Percentiles rank a stretch among this genome's conserved stretches.
Evolutionary conservation across 2,329 filamentous ascomycete genomes (phyloP).

Genomic region (Fusarium multiceps): DNA sequence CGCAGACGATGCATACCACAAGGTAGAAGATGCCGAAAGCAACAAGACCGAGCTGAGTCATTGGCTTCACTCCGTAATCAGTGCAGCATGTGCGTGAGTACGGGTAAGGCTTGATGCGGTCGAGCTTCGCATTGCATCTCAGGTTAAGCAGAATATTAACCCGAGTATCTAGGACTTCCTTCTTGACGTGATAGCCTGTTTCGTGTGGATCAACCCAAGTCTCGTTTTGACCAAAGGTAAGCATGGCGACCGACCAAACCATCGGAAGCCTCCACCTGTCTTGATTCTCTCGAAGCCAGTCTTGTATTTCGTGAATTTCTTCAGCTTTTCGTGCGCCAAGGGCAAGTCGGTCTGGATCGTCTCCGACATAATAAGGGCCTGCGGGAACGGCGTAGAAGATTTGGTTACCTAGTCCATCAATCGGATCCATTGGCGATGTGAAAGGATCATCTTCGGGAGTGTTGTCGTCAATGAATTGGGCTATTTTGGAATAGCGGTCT

Average conservation of each 20-base stretch:
- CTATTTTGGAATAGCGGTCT: not conserved
- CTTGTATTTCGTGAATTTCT: slow-evolving; percentile 12
- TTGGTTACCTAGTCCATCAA: slow-evolving; percentile 44
- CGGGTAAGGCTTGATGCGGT: slow-evolving; percentile 50
- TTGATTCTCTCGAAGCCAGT: not conserved
- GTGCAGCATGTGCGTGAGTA: slow-evolving; percentile 65
- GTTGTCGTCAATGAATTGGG: not conserved
- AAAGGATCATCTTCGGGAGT: not conserved
- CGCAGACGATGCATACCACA: slow-evolving; percentile 8
- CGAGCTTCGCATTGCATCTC: slow-evolving; percentile 60
- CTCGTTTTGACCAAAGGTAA: slow-evolving; percentile 12
- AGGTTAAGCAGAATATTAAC: slow-evolving; percentile 62
- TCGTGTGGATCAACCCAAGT: slow-evolving; percentile 12
- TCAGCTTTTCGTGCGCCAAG: not conserved
- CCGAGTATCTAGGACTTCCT: slow-evolving; percentile 41
- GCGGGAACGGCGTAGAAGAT: slow-evolving; percentile 44
- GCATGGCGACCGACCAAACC: not conserved
- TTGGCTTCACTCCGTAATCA: slow-evolving; percentile 51
- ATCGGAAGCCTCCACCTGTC: not conserved
- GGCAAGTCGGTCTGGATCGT: not conserved
- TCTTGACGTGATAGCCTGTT: slow-evolving; percentile 45
- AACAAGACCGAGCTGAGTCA: slow-evolving; percentile 36
- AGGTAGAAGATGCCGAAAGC: slow-evolving; percentile 23
- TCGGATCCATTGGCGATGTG: slow-evolving; percentile 30
- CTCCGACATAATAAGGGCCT: slow-evolving; percentile 31